Base-by-base conservation (phyloP, 371 early-diverging fungal genomes). In the Mucor piriformis region DNA sequence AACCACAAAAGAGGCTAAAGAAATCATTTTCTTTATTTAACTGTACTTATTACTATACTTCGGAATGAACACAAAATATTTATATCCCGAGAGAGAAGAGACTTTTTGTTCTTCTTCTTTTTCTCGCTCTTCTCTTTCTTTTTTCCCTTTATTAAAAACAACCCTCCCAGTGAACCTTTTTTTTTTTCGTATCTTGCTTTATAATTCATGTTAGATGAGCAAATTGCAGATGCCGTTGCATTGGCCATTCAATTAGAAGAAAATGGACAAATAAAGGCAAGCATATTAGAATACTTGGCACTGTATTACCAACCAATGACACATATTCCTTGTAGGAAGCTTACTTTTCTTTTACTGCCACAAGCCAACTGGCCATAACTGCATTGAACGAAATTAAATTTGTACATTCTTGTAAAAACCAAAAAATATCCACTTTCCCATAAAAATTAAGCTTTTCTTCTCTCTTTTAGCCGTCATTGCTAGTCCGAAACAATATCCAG, bases 321-420 rank as follows among this genome's bases (percentile, higher is more conserved):
- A 25, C 20, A 16, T 23, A 13, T 20, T 25, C 12, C 10, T 29
- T 25, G 29, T 60, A 79, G 79, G 79, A 79, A 40, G 79, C 79
- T 15, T 79, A 79, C 57, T 66, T 76, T 46, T 51, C 72, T 38
- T 76, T 70, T 55, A 62, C 73, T 25, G 32, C 51, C 21, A 47
- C 64, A 12, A 67, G 66, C 13, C 67, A 79, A 62, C 57, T 53
- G 18, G 69, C 79, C 13, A 52, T 79, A 25, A 38, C 68, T 38
- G 51, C 64, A 49, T 62, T 79, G 8, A 55, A 70, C 23, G 76
- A 72, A 25, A 66, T 70, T 33, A 77, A 76, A 54, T 81, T 81
- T 64, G 73, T 81, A 47, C 78, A 71, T 70, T 69, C 78, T 38
- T 69, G 81, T 81, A 69, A 70, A 66, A 38, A 34, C 0, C 42